Conservation (phyloP, 768 basidiomycete genomes). For the Boletus patriciae region DNA sequence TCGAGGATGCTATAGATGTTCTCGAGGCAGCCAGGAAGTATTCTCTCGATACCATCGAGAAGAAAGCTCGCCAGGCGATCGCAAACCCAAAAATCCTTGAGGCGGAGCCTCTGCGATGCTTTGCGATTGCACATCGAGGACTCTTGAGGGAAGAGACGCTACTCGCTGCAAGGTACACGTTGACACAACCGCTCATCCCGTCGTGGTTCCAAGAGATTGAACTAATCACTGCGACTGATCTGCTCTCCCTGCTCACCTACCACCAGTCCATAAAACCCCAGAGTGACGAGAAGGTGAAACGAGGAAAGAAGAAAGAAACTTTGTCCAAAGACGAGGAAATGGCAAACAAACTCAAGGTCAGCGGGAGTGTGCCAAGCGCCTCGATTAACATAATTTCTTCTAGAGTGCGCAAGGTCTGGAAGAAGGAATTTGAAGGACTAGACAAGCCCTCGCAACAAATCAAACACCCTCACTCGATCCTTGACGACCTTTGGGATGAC, state of each 20-base stretch:
- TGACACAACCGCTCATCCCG: slow-evolving; percentile 8
- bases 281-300: slow-evolving; percentile 27
- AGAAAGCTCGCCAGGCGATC: slow-evolving; percentile 20
- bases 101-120: slow-evolving; percentile 27
- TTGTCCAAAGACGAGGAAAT: slow-evolving; percentile 66
- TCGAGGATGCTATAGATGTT: slow-evolving; percentile 1
- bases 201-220: no score
- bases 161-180: slow-evolving; percentile 29
- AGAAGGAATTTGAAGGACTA: slow-evolving; percentile 64
- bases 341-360: slow-evolving; percentile 72
- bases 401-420: slow-evolving; percentile 78
- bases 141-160: slow-evolving; percentile 22
- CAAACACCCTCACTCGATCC: slow-evolving; percentile 58
- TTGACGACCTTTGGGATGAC: slow-evolving; percentile 79
- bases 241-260: no score
- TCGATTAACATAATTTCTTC: background rate
- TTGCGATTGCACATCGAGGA: slow-evolving; percentile 30
- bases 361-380: background rate
- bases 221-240: no score
- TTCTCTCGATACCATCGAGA: slow-evolving; percentile 13
- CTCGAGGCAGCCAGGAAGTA: slow-evolving; percentile 19
- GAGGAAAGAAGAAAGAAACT: slow-evolving; percentile 34
- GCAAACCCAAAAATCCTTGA: slow-evolving; percentile 18
- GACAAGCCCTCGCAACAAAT: slow-evolving; percentile 63
- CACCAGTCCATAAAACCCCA: slow-evolving; percentile 19